A percentile compares a stretch with the other conserved stretches of the same genome.
phyloP scores from a whole-genome alignment of 129 eudicot species.

The Helichrysum umbraculigerum region DNA sequence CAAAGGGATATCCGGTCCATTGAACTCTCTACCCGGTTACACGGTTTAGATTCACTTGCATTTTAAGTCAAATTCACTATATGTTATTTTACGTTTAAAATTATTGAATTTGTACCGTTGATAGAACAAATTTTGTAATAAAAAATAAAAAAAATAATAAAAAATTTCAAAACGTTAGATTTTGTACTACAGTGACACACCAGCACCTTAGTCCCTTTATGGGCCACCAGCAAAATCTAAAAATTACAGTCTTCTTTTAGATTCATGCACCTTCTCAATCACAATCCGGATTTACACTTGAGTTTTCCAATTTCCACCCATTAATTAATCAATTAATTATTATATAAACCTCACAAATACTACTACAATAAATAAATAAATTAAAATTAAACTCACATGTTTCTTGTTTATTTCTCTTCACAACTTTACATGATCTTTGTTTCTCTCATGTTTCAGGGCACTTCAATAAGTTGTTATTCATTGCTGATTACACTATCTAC shows the following conservation, averaged over 20 bases:
- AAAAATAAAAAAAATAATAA: too few species aligned
- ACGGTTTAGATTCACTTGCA: too few species aligned
- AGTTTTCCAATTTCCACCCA: background rate
- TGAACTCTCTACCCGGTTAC: too few species aligned
- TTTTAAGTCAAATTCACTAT: too few species aligned
- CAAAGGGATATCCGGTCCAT: too few species aligned
- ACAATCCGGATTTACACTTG: background rate
- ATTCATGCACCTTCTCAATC: slow-evolving; percentile 33
- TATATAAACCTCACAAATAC: background rate
- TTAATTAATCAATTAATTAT: background rate
- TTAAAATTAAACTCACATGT: slow-evolving; percentile 19
- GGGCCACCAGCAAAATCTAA: slow-evolving; percentile 11
- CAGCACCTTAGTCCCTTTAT: too few species aligned
- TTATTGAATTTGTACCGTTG: too few species aligned
- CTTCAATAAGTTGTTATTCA: slow-evolving; percentile 6
- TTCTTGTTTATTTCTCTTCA: slow-evolving; percentile 2
- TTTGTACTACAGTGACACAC: too few species aligned
- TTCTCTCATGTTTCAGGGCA: slow-evolving; percentile 18
- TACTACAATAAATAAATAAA: background rate
- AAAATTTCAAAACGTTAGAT: too few species aligned
- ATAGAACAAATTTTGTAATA: too few species aligned
- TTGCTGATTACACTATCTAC: background rate
- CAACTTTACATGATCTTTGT: slow-evolving; percentile 15
- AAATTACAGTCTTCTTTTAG: background rate
- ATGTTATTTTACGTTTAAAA: too few species aligned